A percentile compares a stretch with the other conserved stretches of the same genome.
These are phyloP conservation scores for Actinomortierella ambigua DNA, from an alignment of 371 early-diverging fungal genomes.

Conservation along the genomic window DNA sequence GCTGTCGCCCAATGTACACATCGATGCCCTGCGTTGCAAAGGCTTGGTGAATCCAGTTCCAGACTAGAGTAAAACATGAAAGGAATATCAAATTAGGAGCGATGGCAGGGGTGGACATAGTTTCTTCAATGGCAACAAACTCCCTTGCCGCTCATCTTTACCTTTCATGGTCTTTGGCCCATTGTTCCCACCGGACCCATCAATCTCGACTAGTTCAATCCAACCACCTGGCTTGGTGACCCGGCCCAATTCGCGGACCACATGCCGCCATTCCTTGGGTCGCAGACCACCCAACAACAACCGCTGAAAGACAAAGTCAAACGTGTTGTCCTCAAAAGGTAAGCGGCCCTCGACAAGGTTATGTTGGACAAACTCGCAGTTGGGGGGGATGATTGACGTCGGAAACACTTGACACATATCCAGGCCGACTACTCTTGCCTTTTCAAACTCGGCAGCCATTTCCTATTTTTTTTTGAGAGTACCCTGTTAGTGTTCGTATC, in stretches of 20 bases:
- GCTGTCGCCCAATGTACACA: constrained; percentile 9
- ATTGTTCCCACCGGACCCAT: constrained; percentile 28
- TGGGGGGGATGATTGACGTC: constrained; percentile 28
- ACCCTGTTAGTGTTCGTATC: no score
- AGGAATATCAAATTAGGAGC: no score
- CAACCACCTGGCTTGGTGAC: constrained; percentile 57
- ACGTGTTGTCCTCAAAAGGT: constrained; percentile 54
- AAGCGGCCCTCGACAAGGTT: constrained; percentile 19
- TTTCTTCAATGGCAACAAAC: no score
- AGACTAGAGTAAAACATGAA: constrained; percentile 1
- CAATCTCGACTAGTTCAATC: constrained; percentile 54
- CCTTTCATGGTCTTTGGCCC: constrained; percentile 25
- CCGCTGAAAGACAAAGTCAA: constrained; percentile 68
- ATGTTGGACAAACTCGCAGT: constrained; percentile 33
- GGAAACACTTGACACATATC: constrained; percentile 38
- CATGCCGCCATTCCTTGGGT: constrained; percentile 48
- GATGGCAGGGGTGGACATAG: no score
- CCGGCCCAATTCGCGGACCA: constrained; percentile 50
- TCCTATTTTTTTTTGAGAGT: constrained; percentile 11
- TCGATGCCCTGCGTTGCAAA: constrained; percentile 16
- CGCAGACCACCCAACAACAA: constrained; percentile 53
- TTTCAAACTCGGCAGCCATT: constrained; percentile 39
- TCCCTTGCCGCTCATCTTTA: no score
- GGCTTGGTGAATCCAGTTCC: constrained; percentile 21
- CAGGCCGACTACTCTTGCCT: constrained; percentile 32